Conservation (phyloP, 208 protist species). For the Tritrichomonas musculus region DNA sequence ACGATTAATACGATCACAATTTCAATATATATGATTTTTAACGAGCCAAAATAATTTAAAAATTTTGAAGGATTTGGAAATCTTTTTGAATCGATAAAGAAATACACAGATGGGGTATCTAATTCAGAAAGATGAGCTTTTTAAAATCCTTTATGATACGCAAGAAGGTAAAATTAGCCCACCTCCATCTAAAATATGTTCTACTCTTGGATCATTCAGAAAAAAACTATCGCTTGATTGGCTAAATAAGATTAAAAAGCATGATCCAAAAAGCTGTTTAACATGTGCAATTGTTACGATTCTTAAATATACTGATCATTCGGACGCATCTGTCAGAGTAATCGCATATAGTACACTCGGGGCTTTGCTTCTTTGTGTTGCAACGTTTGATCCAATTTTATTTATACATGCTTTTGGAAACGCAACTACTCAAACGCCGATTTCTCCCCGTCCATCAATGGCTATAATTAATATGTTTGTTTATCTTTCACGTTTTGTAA, state of each 20-base stretch:
- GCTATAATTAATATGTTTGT: slow-evolving; percentile 33
- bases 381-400: not conserved
- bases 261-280: not conserved
- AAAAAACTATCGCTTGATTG: not conserved
- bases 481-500: slow-evolving; percentile 6
- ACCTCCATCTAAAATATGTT: not conserved
- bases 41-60: too few relatives aligned
- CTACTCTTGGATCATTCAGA: not conserved
- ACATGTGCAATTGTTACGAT: not conserved
- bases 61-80: too few relatives aligned
- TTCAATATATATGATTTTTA: too few relatives aligned
- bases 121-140: not conserved
- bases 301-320: not conserved
- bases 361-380: not conserved
- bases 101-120: not conserved
- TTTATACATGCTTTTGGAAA: slow-evolving; percentile 16
- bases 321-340: not conserved
- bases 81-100: too few relatives aligned
- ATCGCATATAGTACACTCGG: not conserved
- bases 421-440: not conserved
- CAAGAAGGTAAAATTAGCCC: not conserved
- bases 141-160: not conserved
- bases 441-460: not conserved
- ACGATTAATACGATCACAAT: too few relatives aligned
- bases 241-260: not conserved